Conservation (phyloP, 768 basidiomycete species). For the Russula virescens region DNA sequence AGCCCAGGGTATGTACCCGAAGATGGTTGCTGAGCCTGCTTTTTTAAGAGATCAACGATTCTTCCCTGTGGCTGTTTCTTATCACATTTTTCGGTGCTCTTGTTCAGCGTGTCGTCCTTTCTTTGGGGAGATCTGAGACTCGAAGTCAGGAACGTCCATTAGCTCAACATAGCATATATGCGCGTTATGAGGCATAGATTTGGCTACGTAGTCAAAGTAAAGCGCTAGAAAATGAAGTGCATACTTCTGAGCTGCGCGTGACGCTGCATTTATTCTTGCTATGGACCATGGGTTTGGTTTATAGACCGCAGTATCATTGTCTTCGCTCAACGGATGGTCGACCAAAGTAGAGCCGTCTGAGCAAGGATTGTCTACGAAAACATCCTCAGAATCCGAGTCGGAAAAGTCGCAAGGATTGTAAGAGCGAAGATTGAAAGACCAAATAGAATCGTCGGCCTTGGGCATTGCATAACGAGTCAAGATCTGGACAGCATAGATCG, state of each 20-base stretch:
- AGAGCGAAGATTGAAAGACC: conserved; percentile 31
- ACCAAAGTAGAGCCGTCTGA: conserved; percentile 19
- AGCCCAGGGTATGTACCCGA: conserved; percentile 3
- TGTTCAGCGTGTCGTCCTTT: background rate
- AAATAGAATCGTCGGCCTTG: conserved; percentile 22
- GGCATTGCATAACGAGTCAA: conserved; percentile 4
- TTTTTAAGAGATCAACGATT: conserved; percentile 45
- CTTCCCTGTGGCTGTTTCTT: conserved; percentile 28
- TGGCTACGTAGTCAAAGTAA: background rate
- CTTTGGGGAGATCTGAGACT: background rate
- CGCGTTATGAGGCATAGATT: background rate
- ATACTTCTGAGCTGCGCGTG: conserved; percentile 33
- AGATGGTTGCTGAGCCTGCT: conserved; percentile 32
- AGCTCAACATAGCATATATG: conserved; percentile 5
- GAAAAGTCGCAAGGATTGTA: conserved; percentile 26
- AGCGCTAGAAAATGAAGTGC: background rate
- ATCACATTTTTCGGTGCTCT: background rate
- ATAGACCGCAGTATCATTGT: conserved; percentile 46
- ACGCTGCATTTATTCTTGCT: conserved; percentile 70
- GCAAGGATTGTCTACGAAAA: conserved; percentile 6
- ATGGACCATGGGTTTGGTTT: conserved; percentile 78
- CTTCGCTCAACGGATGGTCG: conserved; percentile 42
- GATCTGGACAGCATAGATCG: background rate
- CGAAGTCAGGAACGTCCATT: background rate
- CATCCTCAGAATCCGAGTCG: conserved; percentile 25